Conservation (phyloP, 2,329 filamentous ascomycete genomes). For the Aureobasidium pullulans region DNA sequence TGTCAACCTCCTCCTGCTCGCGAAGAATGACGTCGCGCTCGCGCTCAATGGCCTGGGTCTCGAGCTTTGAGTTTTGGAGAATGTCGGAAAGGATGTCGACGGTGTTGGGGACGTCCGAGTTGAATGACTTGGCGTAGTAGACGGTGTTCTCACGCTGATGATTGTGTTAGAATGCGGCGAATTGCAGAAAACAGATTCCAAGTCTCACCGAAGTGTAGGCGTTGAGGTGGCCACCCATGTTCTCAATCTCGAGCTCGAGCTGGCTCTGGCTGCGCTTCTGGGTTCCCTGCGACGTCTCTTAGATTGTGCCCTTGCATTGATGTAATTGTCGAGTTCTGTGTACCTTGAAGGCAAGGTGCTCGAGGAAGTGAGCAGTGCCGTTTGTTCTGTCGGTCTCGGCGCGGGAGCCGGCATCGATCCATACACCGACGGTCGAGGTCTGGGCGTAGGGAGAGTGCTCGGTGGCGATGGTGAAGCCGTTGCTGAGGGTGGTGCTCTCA, state of each 20-base stretch:
- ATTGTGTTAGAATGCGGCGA: background rate
- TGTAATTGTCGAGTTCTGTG: conserved; percentile 15
- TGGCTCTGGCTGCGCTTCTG: conserved; percentile 92
- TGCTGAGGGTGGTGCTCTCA: conserved; percentile 91
- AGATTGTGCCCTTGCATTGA: conserved; percentile 7
- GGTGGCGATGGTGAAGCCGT: conserved; percentile 96
- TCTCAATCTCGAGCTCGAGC: conserved; percentile 98
- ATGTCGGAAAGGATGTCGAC: conserved; percentile 99
- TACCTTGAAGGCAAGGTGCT: conserved; percentile 99
- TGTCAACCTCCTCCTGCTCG: conserved; percentile 99
- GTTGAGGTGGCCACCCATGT: conserved; percentile 98
- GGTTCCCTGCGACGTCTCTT: conserved; percentile 58
- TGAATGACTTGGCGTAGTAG: conserved; percentile 99
- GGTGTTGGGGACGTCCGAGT: conserved; percentile 89
- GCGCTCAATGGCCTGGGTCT: conserved; percentile 84
- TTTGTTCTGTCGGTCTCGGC: conserved; percentile 98
- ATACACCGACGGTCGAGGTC: conserved; percentile 96
- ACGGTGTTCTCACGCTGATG: conserved; percentile 90
- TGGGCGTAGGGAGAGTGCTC: conserved; percentile 98
- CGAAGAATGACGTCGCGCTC: conserved; percentile 98
- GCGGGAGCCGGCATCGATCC: conserved; percentile 98
- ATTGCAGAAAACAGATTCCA: conserved; percentile 20
- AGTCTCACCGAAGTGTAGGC: conserved; percentile 91
- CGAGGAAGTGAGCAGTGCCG: conserved; percentile 98
- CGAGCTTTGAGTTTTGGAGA: conserved; percentile 98